Conservation (phyloP, 768 basidiomycete species). For the Suillus fuscotomentosus region DNA sequence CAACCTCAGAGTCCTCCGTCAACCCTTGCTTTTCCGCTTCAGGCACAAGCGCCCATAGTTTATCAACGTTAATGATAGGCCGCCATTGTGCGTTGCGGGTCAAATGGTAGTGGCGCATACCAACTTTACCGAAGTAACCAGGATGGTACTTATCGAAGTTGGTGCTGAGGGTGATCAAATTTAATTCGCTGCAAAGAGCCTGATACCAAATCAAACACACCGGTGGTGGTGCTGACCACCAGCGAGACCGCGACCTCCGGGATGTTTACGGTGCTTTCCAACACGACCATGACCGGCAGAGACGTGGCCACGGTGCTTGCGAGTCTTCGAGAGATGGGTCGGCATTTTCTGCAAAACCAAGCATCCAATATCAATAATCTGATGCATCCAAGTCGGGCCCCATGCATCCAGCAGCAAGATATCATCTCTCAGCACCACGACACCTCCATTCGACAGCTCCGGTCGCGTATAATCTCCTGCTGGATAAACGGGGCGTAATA, state of each 20-base stretch:
- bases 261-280: slow-evolving; percentile 99
- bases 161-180: slow-evolving; percentile 49
- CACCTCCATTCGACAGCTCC: slow-evolving; percentile 16
- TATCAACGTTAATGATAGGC: slow-evolving; percentile 98
- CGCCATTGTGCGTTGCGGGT: slow-evolving; percentile 90
- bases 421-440: slow-evolving; percentile 14
- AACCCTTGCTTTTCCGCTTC: slow-evolving; percentile 78
- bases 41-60: slow-evolving; percentile 91
- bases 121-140: slow-evolving; percentile 99
- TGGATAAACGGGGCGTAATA: slow-evolving; percentile 16
- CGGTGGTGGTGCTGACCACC: slow-evolving; percentile 99
- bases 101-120: slow-evolving; percentile 99
- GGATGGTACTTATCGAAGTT: slow-evolving; percentile 99
- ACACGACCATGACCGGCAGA: slow-evolving; percentile 99
- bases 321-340: slow-evolving; percentile 93
- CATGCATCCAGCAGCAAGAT: slow-evolving; percentile 55
- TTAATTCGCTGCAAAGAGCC: not conserved
- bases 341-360: slow-evolving; percentile 67
- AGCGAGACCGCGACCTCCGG: slow-evolving; percentile 99
- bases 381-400: slow-evolving; percentile 33
- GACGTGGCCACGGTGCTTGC: slow-evolving; percentile 99
- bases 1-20: slow-evolving; percentile 72
- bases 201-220: slow-evolving; percentile 43
- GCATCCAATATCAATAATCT: slow-evolving; percentile 18
- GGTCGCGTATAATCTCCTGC: slow-evolving; percentile 13